Conservation (phyloP, 2,329 filamentous ascomycete species). For the Capronia coronata region DNA sequence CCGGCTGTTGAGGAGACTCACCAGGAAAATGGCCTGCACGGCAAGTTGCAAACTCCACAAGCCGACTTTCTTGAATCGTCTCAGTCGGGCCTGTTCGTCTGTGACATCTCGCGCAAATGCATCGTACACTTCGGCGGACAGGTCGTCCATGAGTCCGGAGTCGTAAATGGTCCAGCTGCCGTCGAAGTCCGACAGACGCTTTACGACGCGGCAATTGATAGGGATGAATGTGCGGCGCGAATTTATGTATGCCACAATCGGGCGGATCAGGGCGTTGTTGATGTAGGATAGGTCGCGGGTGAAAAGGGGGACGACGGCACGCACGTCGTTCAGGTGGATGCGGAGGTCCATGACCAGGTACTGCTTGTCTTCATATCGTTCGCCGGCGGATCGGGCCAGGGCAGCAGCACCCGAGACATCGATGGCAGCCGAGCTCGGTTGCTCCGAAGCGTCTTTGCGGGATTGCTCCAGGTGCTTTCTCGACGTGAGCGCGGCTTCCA, state of each 20-base stretch:
- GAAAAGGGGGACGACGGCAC: conserved; percentile 87
- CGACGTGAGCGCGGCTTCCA: conserved; percentile 58
- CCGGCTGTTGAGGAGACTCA: conserved; percentile 38
- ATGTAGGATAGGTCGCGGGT: conserved; percentile 88
- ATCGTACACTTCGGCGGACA: conserved; percentile 84
- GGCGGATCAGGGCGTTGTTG: conserved; percentile 88
- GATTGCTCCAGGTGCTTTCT: conserved; percentile 21
- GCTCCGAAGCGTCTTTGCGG: conserved; percentile 6
- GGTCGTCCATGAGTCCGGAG: conserved; percentile 86
- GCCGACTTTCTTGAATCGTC: conserved; percentile 89
- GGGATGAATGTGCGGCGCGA: conserved; percentile 91
- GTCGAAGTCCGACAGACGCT: conserved; percentile 81
- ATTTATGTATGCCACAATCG: conserved; percentile 98
- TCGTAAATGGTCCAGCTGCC: conserved; percentile 94
- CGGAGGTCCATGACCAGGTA: conserved; percentile 90
- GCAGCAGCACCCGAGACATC: conserved; percentile 2
- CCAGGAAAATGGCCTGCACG: conserved; percentile 88
- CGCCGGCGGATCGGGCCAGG: conserved; percentile 3
- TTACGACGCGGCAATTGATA: conserved; percentile 89
- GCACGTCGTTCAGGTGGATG: conserved; percentile 92
- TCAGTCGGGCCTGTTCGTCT: conserved; percentile 76
- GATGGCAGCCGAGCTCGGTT: conserved; percentile 17
- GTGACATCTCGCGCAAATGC: conserved; percentile 89
- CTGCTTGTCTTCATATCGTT: conserved; percentile 55
- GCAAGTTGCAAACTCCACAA: conserved; percentile 92